These are phyloP conservation scores for Tulasnella calospora DNA, from an alignment of 768 basidiomycete genomes.

Conservation along the genomic window DNA sequence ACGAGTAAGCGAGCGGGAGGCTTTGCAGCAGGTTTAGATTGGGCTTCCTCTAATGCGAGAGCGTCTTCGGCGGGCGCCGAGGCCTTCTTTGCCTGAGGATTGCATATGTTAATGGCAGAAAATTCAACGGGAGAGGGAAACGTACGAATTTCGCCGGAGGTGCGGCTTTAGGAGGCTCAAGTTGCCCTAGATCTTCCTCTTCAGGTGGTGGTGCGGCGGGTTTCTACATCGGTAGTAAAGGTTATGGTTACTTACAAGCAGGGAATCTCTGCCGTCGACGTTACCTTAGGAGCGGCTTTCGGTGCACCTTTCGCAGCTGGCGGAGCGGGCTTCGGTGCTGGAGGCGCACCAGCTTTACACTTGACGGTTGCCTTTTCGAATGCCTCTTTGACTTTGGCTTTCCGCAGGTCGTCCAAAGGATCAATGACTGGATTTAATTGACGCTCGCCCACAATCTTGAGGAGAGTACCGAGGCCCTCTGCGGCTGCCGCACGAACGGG, in stretches of 20 bases:
- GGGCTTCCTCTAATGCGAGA: constrained; percentile 33
- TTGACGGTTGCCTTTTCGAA: constrained; percentile 90
- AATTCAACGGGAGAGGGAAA: background rate
- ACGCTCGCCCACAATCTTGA: constrained; percentile 96
- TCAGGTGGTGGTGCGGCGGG: constrained; percentile 30
- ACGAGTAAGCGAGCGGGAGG: constrained; percentile 48
- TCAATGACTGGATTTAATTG: constrained; percentile 85
- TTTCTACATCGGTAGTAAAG: constrained; percentile 30
- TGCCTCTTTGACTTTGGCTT: constrained; percentile 89
- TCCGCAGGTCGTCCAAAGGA: constrained; percentile 75
- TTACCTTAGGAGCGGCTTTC: constrained; percentile 31
- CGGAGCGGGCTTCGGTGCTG: constrained; percentile 38
- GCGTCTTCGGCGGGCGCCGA: constrained; percentile 28
- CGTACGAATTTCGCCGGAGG: constrained; percentile 13
- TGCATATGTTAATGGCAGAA: background rate
- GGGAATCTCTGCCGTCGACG: background rate
- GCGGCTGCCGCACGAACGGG: constrained; percentile 90
- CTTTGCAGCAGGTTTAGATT: constrained; percentile 48
- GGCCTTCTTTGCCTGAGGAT: constrained; percentile 16
- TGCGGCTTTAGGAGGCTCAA: constrained; percentile 3
- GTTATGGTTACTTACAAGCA: constrained; percentile 2
- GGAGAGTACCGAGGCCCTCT: constrained; percentile 76
- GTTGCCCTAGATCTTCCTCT: background rate
- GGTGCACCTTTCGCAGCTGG: constrained; percentile 34
- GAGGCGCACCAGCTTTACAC: constrained; percentile 62